phyloP scores from a whole-genome alignment of 139 green algal genomes.

The Asterochloris erici region DNA sequence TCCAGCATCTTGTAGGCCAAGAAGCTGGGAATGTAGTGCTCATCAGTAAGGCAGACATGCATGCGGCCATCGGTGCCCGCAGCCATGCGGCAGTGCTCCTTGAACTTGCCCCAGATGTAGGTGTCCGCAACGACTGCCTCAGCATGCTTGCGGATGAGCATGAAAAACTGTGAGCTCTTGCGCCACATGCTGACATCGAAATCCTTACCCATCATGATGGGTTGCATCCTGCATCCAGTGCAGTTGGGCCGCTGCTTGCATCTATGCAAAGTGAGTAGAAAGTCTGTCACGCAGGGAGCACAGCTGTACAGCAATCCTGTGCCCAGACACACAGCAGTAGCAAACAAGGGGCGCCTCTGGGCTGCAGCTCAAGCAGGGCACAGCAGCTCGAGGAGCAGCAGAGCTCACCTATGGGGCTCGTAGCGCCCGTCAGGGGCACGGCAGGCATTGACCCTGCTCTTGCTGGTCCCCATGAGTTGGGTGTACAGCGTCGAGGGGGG shows the following conservation, averaged over 20 bases:
- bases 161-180: constrained; percentile 14
- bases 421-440: too few species aligned
- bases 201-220: too few species aligned
- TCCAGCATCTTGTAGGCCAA: constrained; percentile 8
- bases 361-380: too few species aligned
- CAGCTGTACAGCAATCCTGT: too few species aligned
- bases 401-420: too few species aligned
- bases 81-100: constrained; percentile 6
- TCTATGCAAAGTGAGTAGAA: too few species aligned
- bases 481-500: constrained; percentile 22
- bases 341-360: too few species aligned
- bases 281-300: too few species aligned
- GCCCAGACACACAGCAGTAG: too few species aligned
- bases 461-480: constrained; percentile 20
- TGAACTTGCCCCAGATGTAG: constrained; percentile 16
- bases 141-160: constrained; percentile 18
- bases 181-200: constrained; percentile 12
- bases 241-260: too few species aligned
- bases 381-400: too few species aligned
- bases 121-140: background rate
- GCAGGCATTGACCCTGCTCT: constrained; percentile 25
- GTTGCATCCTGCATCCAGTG: too few species aligned
- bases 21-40: constrained; percentile 10
- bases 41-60: constrained; percentile 12
- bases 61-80: constrained; percentile 5